Evolutionary conservation across 2,329 filamentous ascomycete species (phyloP).

Genomic region (Colletotrichum ledebouriae): DNA sequence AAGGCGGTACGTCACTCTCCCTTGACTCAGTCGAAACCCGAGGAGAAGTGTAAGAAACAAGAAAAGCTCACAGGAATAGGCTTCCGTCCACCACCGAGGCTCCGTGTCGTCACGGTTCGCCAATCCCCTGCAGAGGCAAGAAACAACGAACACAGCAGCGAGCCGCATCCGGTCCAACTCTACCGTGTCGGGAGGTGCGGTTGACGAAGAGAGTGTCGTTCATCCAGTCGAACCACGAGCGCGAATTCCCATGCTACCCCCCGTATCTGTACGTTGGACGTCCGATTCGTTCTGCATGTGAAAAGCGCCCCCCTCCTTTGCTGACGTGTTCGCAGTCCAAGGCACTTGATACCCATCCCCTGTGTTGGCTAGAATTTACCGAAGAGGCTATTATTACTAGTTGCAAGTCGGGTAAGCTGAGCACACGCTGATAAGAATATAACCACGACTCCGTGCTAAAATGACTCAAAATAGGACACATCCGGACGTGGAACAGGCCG

Average conservation of each 20-base stretch:
- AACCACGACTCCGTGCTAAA: conserved; percentile 2
- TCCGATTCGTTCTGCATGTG: not conserved
- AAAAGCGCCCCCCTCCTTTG: not conserved
- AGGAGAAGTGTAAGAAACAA: conserved; percentile 4
- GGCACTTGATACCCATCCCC: conserved; percentile 84
- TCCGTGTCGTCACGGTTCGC: conserved; percentile 66
- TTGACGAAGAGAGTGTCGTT: conserved; percentile 69
- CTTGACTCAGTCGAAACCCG: not conserved
- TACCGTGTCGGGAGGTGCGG: conserved; percentile 65
- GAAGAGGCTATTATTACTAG: conserved; percentile 93
- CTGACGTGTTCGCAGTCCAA: conserved; percentile 71
- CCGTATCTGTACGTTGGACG: conserved; percentile 80
- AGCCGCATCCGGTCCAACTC: conserved; percentile 80
- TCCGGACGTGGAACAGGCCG: conserved; percentile 81
- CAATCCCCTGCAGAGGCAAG: conserved; percentile 65
- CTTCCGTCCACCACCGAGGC: conserved; percentile 68
- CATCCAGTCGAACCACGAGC: conserved; percentile 89
- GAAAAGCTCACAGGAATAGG: conserved; percentile 50
- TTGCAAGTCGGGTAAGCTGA: conserved; percentile 84
- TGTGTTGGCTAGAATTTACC: conserved; percentile 93
- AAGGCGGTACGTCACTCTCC: conserved; percentile 74
- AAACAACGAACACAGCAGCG: conserved; percentile 72
- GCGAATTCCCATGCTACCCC: conserved; percentile 86
- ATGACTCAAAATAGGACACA: conserved; percentile 68
- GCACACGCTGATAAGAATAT: conserved; percentile 38